A percentile compares a stretch with the other conserved stretches of the same genome.
phyloP scores from a whole-genome alignment of 2,329 filamentous ascomycete genomes.

The Emergomyces africanus region DNA sequence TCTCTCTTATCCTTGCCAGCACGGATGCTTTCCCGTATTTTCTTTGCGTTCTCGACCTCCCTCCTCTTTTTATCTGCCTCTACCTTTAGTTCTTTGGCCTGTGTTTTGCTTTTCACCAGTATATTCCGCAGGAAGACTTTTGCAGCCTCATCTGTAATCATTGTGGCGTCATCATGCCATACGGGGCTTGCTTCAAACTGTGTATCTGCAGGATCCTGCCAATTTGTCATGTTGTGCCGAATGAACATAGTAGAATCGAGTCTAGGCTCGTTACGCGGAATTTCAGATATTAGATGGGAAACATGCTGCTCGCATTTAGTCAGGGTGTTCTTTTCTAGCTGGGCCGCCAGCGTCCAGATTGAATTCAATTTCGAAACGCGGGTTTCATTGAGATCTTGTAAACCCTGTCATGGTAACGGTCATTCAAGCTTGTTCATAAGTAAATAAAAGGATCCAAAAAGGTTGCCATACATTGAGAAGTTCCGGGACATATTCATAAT shows the following conservation, averaged over 20 bases:
- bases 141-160: constrained; percentile 74
- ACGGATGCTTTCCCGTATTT: constrained; percentile 59
- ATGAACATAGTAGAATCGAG: constrained; percentile 98
- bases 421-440: neutral
- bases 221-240: constrained; percentile 71
- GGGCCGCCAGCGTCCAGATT: constrained; percentile 69
- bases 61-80: constrained; percentile 76
- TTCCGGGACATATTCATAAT: constrained; percentile 91
- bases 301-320: constrained; percentile 60
- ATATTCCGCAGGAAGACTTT: constrained; percentile 89
- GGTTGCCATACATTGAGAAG: constrained; percentile 59
- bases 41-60: constrained; percentile 69
- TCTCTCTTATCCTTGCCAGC: constrained; percentile 81
- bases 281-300: constrained; percentile 62
- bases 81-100: constrained; percentile 64
- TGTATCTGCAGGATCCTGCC: constrained; percentile 75
- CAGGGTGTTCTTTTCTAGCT: constrained; percentile 69
- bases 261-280: constrained; percentile 72
- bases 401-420: constrained; percentile 32
- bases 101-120: constrained; percentile 75
- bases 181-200: constrained; percentile 88
- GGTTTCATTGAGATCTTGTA: constrained; percentile 90
- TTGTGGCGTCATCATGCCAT: constrained; percentile 85
- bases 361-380: constrained; percentile 71
- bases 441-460: neutral